These are phyloP conservation scores for Suhomyces kunorum DNA, from an alignment of 1,139 yeast genomes.

Conservation along the genomic window DNA sequence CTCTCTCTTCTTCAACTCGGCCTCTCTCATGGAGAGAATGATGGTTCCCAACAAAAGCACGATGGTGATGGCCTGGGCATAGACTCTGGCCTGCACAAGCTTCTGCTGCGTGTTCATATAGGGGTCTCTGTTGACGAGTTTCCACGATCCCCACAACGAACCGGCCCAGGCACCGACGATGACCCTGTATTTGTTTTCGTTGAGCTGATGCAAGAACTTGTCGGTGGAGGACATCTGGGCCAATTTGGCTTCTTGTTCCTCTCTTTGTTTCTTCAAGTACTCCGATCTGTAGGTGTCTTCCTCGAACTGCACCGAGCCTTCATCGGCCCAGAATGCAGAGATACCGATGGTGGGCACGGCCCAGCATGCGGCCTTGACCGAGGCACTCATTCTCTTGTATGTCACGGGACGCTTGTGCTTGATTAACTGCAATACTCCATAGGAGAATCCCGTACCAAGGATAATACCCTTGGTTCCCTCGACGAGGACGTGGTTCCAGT, in stretches of 20 bases:
- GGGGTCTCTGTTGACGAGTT: constrained; percentile 70
- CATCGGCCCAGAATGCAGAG: constrained; percentile 49
- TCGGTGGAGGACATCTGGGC: constrained; percentile 16
- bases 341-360: constrained; percentile 44
- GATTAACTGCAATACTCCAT: constrained; percentile 35
- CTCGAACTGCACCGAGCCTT: constrained; percentile 50
- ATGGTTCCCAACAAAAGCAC: constrained; percentile 63
- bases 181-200: constrained; percentile 69
- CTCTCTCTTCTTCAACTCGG: constrained; percentile 41
- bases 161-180: constrained; percentile 85
- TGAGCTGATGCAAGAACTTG: constrained; percentile 42
- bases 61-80: constrained; percentile 82
- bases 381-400: constrained; percentile 38
- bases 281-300: constrained; percentile 39
- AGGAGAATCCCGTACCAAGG: constrained; percentile 37
- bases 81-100: constrained; percentile 91
- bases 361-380: constrained; percentile 41
- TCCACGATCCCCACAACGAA: constrained; percentile 84
- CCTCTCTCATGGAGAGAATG: constrained; percentile 64
- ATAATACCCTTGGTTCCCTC: constrained; percentile 46
- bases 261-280: constrained; percentile 23
- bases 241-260: constrained; percentile 22
- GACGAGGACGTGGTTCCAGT: constrained; percentile 33
- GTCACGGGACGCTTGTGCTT: constrained; percentile 35
- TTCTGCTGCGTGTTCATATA: constrained; percentile 80